These are phyloP conservation scores for Trichopus zeylanicus DNA, from an alignment of 116 monocot species.

Conservation along the genomic window DNA sequence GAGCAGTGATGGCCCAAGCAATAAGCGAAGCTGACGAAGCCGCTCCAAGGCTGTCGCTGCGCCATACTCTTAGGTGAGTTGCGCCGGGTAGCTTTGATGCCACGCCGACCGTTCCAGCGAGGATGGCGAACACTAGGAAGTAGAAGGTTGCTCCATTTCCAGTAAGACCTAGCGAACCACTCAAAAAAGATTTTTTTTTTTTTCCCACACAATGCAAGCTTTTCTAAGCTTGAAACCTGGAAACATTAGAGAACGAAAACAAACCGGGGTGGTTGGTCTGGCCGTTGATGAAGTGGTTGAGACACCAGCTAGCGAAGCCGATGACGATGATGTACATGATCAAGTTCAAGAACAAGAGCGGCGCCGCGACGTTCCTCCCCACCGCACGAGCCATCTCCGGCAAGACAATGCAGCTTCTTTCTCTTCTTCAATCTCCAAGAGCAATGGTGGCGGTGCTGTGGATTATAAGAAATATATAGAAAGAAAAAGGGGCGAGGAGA, in stretches of 20 bases:
- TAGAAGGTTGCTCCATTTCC: constrained; percentile 60
- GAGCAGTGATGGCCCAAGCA: constrained; percentile 45
- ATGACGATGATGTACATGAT: constrained; percentile 37
- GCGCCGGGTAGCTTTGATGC: constrained; percentile 43
- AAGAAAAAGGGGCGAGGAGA: background rate
- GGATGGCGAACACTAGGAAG: constrained; percentile 57
- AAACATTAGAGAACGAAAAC: background rate
- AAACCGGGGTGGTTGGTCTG: constrained; percentile 24
- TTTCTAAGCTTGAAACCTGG: too few species aligned
- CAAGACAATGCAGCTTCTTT: background rate
- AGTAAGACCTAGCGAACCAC: constrained; percentile 15
- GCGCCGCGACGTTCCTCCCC: constrained; percentile 26
- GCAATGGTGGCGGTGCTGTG: background rate
- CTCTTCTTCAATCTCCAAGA: too few species aligned
- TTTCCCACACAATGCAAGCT: too few species aligned
- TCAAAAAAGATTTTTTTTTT: background rate
- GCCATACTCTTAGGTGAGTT: constrained; percentile 36
- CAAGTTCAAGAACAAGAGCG: constrained; percentile 41
- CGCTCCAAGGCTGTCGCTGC: constrained; percentile 44
- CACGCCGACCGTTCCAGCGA: constrained; percentile 51
- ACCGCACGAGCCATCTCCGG: constrained; percentile 6
- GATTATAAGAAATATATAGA: background rate
- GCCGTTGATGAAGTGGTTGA: constrained; percentile 55
- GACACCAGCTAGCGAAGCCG: constrained; percentile 41
- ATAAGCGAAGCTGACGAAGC: constrained; percentile 32